These are phyloP conservation scores for Aspergillus nomiae DNA, from an alignment of 2,329 filamentous ascomycete species.

Conservation along the genomic window DNA sequence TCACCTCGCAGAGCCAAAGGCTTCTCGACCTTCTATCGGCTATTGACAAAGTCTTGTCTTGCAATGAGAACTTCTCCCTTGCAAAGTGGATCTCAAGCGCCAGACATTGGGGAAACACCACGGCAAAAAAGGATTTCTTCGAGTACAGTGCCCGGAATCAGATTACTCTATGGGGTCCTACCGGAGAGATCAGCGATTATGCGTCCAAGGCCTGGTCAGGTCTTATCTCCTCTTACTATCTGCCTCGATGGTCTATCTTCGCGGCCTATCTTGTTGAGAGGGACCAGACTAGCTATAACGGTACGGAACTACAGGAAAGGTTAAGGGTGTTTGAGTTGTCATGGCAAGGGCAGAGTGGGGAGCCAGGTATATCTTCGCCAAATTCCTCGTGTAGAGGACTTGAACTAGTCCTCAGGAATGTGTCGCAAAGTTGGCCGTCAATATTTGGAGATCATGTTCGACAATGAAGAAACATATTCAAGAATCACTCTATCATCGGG, in stretches of 20 bases:
- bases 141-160: constrained; percentile 54
- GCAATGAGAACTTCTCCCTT: neutral
- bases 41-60: neutral
- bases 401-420: neutral
- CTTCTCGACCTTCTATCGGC: neutral
- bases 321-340: neutral
- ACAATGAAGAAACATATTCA: neutral
- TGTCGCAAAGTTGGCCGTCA: neutral
- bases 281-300: neutral
- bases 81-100: neutral
- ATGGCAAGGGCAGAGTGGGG: neutral
- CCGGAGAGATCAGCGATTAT: constrained; percentile 53
- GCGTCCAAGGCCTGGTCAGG: constrained; percentile 54
- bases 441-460: neutral
- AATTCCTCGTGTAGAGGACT: neutral
- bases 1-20: neutral
- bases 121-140: constrained; percentile 37
- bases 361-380: neutral
- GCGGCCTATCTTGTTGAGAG: constrained; percentile 33
- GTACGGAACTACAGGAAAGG: neutral
- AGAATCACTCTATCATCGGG: neutral
- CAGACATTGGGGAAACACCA: neutral
- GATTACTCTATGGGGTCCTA: constrained; percentile 54
- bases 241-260: constrained; percentile 51
- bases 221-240: constrained; percentile 50